Conservation (phyloP, 106 monocot genomes). For the Acorus gramineus region DNA sequence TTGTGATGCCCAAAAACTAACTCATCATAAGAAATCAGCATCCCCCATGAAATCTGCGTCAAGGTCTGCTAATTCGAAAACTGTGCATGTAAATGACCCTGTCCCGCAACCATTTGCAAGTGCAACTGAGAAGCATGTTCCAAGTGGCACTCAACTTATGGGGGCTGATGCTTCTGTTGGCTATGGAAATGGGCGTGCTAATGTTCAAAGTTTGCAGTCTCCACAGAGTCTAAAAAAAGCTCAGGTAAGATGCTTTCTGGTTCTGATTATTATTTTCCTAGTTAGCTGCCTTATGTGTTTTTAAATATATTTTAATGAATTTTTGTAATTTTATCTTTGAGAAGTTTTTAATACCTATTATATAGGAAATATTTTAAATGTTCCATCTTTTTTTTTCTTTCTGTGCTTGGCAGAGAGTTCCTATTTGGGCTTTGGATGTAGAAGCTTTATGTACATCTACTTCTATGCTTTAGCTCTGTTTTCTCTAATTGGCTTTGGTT, state of each 20-base stretch:
- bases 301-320: no score
- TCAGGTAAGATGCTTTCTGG: constrained; percentile 18
- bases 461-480: no score
- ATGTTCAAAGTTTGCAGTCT: constrained; percentile 5
- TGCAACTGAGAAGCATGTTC: constrained; percentile 39
- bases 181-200: background rate
- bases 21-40: constrained; percentile 7
- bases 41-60: constrained; percentile 12
- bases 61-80: constrained; percentile 15
- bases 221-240: constrained; percentile 11
- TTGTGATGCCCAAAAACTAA: constrained; percentile 3
- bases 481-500: no score
- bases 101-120: constrained; percentile 27
- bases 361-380: no score
- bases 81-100: constrained; percentile 9
- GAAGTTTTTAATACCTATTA: no score
- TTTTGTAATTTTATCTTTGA: no score
- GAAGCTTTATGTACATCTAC: no score
- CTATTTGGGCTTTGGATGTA: no score
- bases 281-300: constrained; percentile 1
- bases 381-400: no score
- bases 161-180: no score
- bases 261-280: background rate
- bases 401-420: no score
- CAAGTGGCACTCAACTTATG: background rate